Conservation (phyloP, 2,329 filamentous ascomycete genomes). For the Ceratocystis huliohia region DNA sequence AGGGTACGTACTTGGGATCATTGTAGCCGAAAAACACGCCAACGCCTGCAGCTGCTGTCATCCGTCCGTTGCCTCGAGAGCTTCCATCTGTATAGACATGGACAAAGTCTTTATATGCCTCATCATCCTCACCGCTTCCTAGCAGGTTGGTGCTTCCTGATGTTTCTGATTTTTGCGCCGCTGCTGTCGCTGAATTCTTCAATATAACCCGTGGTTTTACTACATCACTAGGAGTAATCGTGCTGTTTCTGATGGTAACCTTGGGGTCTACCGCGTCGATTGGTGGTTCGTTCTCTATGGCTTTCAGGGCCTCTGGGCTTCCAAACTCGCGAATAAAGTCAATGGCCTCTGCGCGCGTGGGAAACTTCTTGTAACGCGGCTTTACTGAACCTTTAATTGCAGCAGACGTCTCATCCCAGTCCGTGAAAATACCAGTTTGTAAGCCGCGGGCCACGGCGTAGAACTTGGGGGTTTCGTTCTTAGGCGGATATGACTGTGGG, state of each 20-base stretch:
- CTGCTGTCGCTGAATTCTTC: neutral
- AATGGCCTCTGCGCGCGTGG: conserved; percentile 58
- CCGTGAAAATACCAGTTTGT: conserved; percentile 45
- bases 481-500: conserved; percentile 29
- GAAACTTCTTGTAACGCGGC: conserved; percentile 57
- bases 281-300: conserved; percentile 28
- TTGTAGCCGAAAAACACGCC: conserved; percentile 50
- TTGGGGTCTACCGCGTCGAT: conserved; percentile 23
- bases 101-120: conserved; percentile 29
- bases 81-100: conserved; percentile 51
- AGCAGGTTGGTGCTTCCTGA: neutral
- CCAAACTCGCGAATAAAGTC: conserved; percentile 51
- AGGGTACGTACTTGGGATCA: conserved; percentile 38
- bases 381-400: conserved; percentile 64
- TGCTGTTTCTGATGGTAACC: conserved; percentile 17
- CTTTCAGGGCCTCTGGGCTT: conserved; percentile 33
- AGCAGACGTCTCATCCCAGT: conserved; percentile 56
- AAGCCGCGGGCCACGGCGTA: conserved; percentile 51
- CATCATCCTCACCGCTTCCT: neutral
- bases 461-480: conserved; percentile 35
- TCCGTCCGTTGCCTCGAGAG: conserved; percentile 44
- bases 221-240: neutral
- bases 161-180: too few relatives aligned
- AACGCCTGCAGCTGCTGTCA: conserved; percentile 44
- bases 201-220: neutral